Conservation (phyloP, 495 filamentous ascomycete genomes). For the Letharia lupina region DNA sequence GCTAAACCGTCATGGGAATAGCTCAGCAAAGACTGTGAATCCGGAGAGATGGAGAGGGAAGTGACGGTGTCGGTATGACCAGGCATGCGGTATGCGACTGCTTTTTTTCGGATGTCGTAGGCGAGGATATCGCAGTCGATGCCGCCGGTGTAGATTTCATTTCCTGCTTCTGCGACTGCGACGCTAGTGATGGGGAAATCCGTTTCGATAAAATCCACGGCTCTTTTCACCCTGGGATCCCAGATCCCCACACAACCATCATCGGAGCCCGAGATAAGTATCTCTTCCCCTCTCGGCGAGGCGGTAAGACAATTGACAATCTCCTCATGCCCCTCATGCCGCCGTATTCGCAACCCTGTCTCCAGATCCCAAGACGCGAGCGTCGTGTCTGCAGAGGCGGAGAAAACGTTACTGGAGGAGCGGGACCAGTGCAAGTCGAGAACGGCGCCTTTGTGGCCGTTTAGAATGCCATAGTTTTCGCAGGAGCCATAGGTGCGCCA, state of each 20-base stretch:
- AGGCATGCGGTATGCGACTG: conserved; percentile 73
- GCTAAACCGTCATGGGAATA: conserved; percentile 91
- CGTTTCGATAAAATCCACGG: conserved; percentile 78
- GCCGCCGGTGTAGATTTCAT: conserved; percentile 88
- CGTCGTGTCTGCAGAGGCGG: conserved; percentile 85
- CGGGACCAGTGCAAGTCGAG: conserved; percentile 95
- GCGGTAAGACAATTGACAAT: conserved; percentile 86
- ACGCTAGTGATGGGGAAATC: conserved; percentile 91
- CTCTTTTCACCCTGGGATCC: conserved; percentile 90
- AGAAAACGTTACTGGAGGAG: conserved; percentile 83
- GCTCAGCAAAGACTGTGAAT: conserved; percentile 81
- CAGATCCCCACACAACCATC: conserved; percentile 93
- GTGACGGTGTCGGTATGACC: conserved; percentile 92
- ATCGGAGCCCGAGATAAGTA: conserved; percentile 81
- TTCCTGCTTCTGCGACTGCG: conserved; percentile 82
- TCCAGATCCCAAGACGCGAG: conserved; percentile 93
- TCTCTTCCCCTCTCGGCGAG: conserved; percentile 77
- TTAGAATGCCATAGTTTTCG: conserved; percentile 83
- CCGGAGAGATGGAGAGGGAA: conserved; percentile 80
- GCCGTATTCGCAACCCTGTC: conserved; percentile 75
- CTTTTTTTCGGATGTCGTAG: conserved; percentile 91
- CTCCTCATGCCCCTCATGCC: conserved; percentile 90
- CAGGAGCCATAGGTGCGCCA: conserved; percentile 90
- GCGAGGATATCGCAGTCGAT: conserved; percentile 97
- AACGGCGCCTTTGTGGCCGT: conserved; percentile 80